Conservation (phyloP, 305 asterid species). For the Solanum hybrid region DNA sequence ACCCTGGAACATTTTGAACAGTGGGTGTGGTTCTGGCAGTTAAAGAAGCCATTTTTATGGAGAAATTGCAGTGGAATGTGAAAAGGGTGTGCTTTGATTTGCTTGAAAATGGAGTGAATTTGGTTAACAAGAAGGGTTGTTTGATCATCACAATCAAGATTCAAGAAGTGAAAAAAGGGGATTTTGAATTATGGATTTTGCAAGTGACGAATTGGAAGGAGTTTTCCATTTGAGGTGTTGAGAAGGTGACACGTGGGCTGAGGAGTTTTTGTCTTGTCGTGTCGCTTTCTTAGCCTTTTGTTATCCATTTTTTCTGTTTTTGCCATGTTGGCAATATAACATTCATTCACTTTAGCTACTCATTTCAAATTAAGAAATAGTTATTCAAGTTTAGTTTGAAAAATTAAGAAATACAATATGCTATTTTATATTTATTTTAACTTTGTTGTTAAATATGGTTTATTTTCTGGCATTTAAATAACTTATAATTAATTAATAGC, state of each 20-base stretch:
- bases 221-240: constrained; percentile 35
- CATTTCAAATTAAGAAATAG: no score
- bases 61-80: not conserved
- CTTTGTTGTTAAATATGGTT: not conserved
- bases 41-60: not conserved
- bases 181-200: not conserved
- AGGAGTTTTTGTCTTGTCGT: constrained; percentile 23
- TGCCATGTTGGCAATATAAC: not conserved
- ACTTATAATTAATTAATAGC: no score
- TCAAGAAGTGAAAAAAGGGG: not conserved
- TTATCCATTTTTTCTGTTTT: not conserved
- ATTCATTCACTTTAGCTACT: not conserved
- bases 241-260: constrained; percentile 33
- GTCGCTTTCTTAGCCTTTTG: constrained; percentile 17
- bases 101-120: not conserved
- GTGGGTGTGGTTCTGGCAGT: constrained; percentile 21
- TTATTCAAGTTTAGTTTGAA: no score
- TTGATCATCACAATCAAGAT: not conserved
- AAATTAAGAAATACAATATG: no score
- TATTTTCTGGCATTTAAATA: not conserved
- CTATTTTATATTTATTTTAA: no score
- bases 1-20: constrained; percentile 53
- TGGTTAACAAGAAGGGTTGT: not conserved
- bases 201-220: not conserved
- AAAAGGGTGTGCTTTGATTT: not conserved